Percentiles rank a stretch among this genome's conserved stretches.
phyloP scores from a whole-genome alignment of 345 rosid species.

The Euphorbia peplus region DNA sequence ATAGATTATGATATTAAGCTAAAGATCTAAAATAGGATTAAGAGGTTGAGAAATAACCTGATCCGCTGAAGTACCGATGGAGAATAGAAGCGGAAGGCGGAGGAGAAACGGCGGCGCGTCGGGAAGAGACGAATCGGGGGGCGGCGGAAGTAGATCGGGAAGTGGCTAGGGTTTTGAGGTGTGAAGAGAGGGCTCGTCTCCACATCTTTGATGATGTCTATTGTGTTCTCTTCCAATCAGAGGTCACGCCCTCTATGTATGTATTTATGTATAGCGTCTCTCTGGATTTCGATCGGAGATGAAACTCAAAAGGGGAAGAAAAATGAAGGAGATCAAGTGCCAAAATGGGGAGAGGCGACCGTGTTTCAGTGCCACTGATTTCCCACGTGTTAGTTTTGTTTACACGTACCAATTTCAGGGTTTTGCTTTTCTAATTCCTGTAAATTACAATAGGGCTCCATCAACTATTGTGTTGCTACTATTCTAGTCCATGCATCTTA shows the following conservation, averaged over 20 bases:
- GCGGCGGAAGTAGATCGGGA: conserved; percentile 24
- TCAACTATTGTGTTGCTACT: too few relatives aligned
- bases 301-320: neutral
- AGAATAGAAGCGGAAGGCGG: conserved; percentile 30
- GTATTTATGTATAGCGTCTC: neutral
- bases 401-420: neutral
- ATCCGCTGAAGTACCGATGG: conserved; percentile 44
- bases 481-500: too few relatives aligned
- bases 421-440: neutral
- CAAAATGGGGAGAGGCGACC: conserved; percentile 4
- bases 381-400: neutral
- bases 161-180: conserved; percentile 66
- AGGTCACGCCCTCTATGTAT: conserved; percentile 36
- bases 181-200: conserved; percentile 64
- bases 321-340: too few relatives aligned
- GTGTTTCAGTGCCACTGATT: neutral
- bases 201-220: conserved; percentile 54
- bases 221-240: conserved; percentile 28
- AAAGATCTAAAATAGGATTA: conserved; percentile 4
- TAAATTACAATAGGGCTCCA: too few relatives aligned
- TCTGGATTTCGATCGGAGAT: too few relatives aligned
- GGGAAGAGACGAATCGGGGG: conserved; percentile 21
- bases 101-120: conserved; percentile 34
- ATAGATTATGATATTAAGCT: neutral
- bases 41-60: conserved; percentile 38